Percentiles rank a stretch among this genome's conserved stretches.
Evolutionary conservation across 2,329 filamentous ascomycete genomes (phyloP).

Genomic region (Spiromastix sp.): DNA sequence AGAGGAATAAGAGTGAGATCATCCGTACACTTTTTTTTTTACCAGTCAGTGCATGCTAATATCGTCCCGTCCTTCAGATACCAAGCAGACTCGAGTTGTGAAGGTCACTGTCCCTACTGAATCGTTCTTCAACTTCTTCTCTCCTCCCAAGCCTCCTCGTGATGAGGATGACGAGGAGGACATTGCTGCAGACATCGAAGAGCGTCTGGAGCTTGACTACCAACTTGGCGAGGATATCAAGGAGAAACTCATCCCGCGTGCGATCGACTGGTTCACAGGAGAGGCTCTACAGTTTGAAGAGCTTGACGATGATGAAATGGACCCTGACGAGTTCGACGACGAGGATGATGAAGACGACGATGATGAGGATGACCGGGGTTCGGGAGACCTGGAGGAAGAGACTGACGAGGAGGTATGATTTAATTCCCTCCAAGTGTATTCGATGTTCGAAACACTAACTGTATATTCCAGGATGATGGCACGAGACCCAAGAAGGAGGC

Average conservation of each 20-base stretch:
- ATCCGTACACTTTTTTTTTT: not conserved
- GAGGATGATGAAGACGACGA: constrained; percentile 85
- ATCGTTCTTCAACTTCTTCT: constrained; percentile 99
- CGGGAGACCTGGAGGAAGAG: constrained; percentile 54
- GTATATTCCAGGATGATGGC: constrained; percentile 59
- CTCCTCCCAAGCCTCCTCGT: constrained; percentile 75
- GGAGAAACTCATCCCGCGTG: constrained; percentile 97
- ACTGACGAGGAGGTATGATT: constrained; percentile 41
- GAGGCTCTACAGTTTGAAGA: constrained; percentile 97
- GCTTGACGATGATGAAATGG: constrained; percentile 72
- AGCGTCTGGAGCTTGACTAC: constrained; percentile 95
- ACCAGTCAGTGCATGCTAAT: not conserved
- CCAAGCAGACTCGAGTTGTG: constrained; percentile 96
- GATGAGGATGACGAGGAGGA: constrained; percentile 59
- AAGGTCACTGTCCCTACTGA: constrained; percentile 99
- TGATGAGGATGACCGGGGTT: constrained; percentile 70
- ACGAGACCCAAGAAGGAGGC: constrained; percentile 90
- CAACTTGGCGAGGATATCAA: constrained; percentile 99
- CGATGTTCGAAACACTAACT: constrained; percentile 11
- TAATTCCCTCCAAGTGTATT: constrained; percentile 2
- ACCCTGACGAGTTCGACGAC: constrained; percentile 77
- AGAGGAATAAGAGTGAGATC: constrained; percentile 95
- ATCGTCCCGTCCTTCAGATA: constrained; percentile 52
- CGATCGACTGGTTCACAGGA: constrained; percentile 98
- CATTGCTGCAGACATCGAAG: constrained; percentile 83